A percentile compares a stretch with the other conserved stretches of the same genome.
Conservation (phyloP, 129 eudicot species). For the Apium graveolens region DNA sequence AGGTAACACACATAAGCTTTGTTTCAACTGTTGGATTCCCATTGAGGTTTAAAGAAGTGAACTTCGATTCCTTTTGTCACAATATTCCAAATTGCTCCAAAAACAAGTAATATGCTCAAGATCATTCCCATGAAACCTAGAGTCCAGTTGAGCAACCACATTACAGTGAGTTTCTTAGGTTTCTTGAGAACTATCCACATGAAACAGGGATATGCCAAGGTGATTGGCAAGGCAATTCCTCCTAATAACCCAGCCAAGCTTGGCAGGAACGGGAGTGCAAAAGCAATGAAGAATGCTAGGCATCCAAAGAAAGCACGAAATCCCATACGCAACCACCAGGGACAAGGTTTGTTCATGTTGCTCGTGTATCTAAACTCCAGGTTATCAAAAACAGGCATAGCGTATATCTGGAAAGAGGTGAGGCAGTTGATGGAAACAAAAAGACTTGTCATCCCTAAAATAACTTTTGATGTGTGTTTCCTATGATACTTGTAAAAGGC, state of each 20-base stretch:
- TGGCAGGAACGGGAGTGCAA: constrained; percentile 51
- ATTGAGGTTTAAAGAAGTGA: constrained; percentile 51
- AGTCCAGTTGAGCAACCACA: constrained; percentile 46
- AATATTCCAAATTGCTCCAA: constrained; percentile 26
- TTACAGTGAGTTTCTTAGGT: constrained; percentile 26
- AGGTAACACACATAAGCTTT: not conserved
- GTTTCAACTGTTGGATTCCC: not conserved
- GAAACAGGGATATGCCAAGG: constrained; percentile 62
- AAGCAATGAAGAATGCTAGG: constrained; percentile 41
- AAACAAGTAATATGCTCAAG: constrained; percentile 38
- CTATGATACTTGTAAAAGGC: constrained; percentile 36
- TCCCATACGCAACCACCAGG: constrained; percentile 37
- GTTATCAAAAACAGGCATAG: constrained; percentile 59
- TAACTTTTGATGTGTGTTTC: constrained; percentile 27
- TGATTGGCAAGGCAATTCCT: constrained; percentile 52
- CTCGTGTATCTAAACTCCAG: constrained; percentile 43
- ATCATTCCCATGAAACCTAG: constrained; percentile 48
- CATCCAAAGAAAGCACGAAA: constrained; percentile 44
- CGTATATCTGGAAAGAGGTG: constrained; percentile 56
- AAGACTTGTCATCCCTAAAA: constrained; percentile 37
- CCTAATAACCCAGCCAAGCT: constrained; percentile 47
- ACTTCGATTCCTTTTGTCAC: constrained; percentile 34
- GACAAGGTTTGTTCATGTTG: constrained; percentile 32
- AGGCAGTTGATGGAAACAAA: constrained; percentile 42
- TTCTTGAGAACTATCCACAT: constrained; percentile 59